These are phyloP conservation scores for Globisporangium heterothallicum DNA, from an alignment of 352 stramenopile species.

Conservation along the genomic window DNA sequence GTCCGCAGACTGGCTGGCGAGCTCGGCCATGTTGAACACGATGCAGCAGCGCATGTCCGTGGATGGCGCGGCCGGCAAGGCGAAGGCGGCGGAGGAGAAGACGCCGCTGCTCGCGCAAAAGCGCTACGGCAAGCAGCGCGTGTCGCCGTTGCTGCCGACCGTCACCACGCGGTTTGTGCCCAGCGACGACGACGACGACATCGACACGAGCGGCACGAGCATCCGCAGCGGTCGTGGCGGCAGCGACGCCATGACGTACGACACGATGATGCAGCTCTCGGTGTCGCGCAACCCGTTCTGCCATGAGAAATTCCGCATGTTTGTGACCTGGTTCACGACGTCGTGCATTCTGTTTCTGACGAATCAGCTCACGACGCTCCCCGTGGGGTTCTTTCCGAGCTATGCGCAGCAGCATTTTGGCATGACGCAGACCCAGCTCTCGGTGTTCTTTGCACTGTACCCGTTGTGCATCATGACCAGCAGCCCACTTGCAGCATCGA, in stretches of 20 bases:
- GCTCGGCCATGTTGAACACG: background rate
- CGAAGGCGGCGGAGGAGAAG: conserved; percentile 10
- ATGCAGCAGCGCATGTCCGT: background rate
- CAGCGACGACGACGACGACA: conserved; percentile 18
- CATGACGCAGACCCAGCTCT: conserved; percentile 45
- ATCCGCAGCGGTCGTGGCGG: conserved; percentile 19
- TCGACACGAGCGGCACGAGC: conserved; percentile 31
- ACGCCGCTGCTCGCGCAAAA: conserved; percentile 14
- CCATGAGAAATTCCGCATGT: conserved; percentile 29
- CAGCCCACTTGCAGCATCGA: conserved; percentile 44
- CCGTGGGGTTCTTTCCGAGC: conserved; percentile 67
- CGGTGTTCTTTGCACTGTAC: conserved; percentile 70
- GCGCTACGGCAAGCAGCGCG: background rate
- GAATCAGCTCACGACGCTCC: conserved; percentile 69
- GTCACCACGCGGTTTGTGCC: conserved; percentile 5
- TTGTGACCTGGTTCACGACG: conserved; percentile 42
- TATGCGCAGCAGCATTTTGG: conserved; percentile 42
- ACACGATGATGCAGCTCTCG: conserved; percentile 61
- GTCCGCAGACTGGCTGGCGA: background rate
- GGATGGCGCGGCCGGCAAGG: too few relatives aligned
- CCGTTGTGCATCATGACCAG: conserved; percentile 72
- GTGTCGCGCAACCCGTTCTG: conserved; percentile 48
- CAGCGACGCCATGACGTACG: conserved; percentile 36
- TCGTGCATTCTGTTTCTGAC: conserved; percentile 58
- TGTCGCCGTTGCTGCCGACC: conserved; percentile 6